Evolutionary conservation across 2,329 filamentous ascomycete species (phyloP).

Genomic region (Colletotrichum magnum): DNA sequence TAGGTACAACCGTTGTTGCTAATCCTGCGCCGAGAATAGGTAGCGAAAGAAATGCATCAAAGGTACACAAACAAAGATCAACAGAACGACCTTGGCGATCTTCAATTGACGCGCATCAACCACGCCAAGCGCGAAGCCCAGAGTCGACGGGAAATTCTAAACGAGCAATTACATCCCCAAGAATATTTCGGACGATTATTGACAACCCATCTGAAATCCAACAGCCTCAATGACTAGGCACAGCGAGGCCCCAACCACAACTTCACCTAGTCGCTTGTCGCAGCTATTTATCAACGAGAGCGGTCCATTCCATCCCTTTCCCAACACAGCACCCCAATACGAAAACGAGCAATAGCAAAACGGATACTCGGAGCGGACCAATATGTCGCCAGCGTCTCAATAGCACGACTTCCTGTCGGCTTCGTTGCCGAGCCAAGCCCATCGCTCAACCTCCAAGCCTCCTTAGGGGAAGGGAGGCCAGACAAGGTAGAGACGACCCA

Average conservation of each 20-base stretch:
- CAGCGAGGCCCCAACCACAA: too few species aligned
- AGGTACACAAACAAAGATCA: constrained; percentile 3
- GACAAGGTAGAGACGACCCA: not conserved
- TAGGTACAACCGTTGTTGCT: too few species aligned
- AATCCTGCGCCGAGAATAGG: too few species aligned
- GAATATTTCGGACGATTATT: too few species aligned
- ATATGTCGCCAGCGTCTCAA: constrained; percentile 33
- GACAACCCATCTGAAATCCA: too few species aligned
- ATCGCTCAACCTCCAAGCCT: not conserved
- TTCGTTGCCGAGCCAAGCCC: constrained; percentile 10
- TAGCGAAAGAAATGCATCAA: not conserved
- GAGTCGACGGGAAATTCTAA: not conserved
- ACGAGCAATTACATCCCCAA: not conserved
- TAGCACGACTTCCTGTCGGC: constrained; percentile 8
- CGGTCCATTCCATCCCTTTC: not conserved
- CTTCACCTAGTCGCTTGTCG: not conserved
- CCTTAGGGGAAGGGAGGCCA: too few species aligned
- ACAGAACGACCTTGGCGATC: constrained; percentile 5
- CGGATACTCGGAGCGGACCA: not conserved
- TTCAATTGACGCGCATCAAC: constrained; percentile 15
- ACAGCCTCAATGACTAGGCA: too few species aligned
- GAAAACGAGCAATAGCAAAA: not conserved
- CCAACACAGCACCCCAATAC: not conserved
- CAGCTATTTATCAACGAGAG: not conserved
- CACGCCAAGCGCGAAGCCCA: not conserved